These are phyloP conservation scores for Ganoderma sinense DNA, from an alignment of 1,284 basidiomycete species.

Conservation along the genomic window DNA sequence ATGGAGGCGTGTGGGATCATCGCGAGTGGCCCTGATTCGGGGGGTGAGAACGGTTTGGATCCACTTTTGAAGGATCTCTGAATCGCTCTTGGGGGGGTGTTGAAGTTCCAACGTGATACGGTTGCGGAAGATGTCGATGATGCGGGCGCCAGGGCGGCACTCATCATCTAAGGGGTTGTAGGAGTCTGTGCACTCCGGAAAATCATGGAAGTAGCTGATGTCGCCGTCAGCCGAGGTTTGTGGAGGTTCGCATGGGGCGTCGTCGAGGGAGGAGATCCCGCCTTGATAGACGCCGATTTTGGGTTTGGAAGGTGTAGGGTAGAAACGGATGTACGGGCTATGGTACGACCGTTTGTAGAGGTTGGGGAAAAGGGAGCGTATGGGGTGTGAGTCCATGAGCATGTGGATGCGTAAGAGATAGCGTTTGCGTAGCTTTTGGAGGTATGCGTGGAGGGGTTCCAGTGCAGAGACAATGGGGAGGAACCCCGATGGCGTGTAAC, in stretches of 20 bases:
- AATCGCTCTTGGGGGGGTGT: no score
- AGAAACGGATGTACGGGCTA: neutral
- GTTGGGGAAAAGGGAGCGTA: neutral
- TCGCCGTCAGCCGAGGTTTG: no score
- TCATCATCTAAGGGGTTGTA: no score
- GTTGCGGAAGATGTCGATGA: no score
- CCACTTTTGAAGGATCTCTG: no score
- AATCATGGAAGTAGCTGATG: no score
- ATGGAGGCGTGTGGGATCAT: no score
- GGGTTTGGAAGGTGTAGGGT: neutral
- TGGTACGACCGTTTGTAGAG: neutral
- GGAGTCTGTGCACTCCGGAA: no score
- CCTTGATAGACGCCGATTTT: neutral
- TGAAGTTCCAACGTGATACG: no score
- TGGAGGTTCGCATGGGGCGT: neutral
- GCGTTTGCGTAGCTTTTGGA: neutral
- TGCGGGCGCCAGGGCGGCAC: no score
- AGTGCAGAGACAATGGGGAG: neutral
- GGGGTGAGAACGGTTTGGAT: neutral
- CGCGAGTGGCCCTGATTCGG: neutral
- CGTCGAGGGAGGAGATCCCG: neutral
- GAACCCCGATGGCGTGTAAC: constrained; percentile 20
- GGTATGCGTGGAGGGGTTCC: neutral
- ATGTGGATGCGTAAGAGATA: neutral
- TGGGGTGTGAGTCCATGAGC: neutral